These are phyloP conservation scores for Phaeosphaeriaceae sp. DNA, from an alignment of 2,329 filamentous ascomycete species.

Conservation along the genomic window DNA sequence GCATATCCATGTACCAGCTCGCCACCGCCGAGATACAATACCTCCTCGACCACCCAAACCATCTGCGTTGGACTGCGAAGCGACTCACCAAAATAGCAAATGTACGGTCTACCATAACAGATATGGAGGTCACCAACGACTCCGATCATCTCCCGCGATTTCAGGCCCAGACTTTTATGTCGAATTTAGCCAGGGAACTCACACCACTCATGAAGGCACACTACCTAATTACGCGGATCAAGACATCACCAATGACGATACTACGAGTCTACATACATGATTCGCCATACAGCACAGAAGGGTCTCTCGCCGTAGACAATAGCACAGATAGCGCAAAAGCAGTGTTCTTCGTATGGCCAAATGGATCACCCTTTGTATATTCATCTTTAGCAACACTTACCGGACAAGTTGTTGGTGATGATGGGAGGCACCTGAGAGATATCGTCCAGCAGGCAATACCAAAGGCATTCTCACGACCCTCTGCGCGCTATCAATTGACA, in stretches of 20 bases:
- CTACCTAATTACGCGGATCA: constrained; percentile 78
- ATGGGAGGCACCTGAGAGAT: constrained; percentile 65
- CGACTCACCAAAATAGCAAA: constrained; percentile 50
- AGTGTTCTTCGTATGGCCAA: constrained; percentile 82
- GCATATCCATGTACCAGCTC: constrained; percentile 61
- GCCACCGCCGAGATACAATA: constrained; percentile 62
- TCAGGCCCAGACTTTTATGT: constrained; percentile 80
- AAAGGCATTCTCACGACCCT: constrained; percentile 78
- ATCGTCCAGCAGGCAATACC: constrained; percentile 80
- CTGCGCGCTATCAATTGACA: constrained; percentile 73
- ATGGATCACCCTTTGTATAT: constrained; percentile 78
- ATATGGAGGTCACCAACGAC: constrained; percentile 49
- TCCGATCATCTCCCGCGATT: constrained; percentile 67
- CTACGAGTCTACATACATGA: constrained; percentile 82
- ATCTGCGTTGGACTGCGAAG: constrained; percentile 61
- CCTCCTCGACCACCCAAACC: constrained; percentile 59
- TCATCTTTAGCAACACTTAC: constrained; percentile 57
- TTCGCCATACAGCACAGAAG: constrained; percentile 73
- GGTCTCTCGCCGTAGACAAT: constrained; percentile 42
- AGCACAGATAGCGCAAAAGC: constrained; percentile 68
- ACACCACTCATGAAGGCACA: constrained; percentile 83
- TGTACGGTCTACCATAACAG: constrained; percentile 28
- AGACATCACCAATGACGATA: constrained; percentile 71
- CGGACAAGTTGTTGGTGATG: constrained; percentile 43
- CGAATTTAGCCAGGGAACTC: constrained; percentile 75